Percentiles rank a stretch among this genome's conserved stretches.
Evolutionary conservation across 768 basidiomycete genomes (phyloP).

Genomic region (Russula abietina): DNA sequence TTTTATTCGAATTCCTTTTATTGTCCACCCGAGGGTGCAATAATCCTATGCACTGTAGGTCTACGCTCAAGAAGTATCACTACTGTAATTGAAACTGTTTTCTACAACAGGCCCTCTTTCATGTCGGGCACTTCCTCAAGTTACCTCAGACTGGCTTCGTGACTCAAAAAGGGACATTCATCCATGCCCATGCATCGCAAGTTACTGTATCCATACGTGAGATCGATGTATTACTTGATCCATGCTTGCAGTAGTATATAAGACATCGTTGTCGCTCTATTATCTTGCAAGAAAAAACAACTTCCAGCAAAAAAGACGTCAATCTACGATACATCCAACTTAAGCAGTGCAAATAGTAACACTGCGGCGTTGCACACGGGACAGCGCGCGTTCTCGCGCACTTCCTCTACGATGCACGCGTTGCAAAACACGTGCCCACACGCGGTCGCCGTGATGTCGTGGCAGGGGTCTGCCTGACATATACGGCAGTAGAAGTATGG

Average conservation of each 20-base stretch:
- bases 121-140: not conserved
- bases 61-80: too few relatives aligned
- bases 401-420: slow-evolving; percentile 22
- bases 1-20: not conserved
- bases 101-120: too few relatives aligned
- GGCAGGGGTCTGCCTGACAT: slow-evolving; percentile 22
- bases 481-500: slow-evolving; percentile 22
- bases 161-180: not conserved
- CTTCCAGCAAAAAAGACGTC: not conserved
- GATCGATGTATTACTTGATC: not conserved
- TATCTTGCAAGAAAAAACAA: not conserved
- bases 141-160: not conserved
- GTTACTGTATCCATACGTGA: not conserved
- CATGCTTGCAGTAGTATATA: not conserved
- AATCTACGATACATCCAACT: slow-evolving; percentile 12
- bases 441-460: slow-evolving; percentile 20
- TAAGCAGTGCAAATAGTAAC: slow-evolving; percentile 24
- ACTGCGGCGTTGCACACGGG: slow-evolving; percentile 23
- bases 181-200: not conserved
- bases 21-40: too few relatives aligned
- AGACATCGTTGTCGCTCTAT: not conserved
- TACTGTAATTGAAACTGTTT: too few relatives aligned
- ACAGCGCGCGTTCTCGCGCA: slow-evolving; percentile 22
- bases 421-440: slow-evolving; percentile 25
- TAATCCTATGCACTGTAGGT: too few relatives aligned